phyloP scores from a whole-genome alignment of 495 filamentous ascomycete species.

The Immersiella caudata region DNA sequence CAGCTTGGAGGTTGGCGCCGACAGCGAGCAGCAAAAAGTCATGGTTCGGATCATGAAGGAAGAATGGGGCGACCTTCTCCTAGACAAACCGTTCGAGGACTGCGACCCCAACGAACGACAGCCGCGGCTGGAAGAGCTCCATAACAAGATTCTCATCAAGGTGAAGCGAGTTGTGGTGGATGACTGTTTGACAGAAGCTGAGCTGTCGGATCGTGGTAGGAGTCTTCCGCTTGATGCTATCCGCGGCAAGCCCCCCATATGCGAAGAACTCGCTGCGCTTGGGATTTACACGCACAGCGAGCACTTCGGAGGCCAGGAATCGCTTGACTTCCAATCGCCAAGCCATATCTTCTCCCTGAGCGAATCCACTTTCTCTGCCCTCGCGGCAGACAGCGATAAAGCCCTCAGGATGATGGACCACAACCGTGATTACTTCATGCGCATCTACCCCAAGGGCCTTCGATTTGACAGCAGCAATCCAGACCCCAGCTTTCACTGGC shows the following conservation, averaged over 20 bases:
- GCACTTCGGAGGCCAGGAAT: conserved; percentile 69
- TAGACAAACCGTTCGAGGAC: conserved; percentile 56
- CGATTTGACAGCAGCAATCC: conserved; percentile 83
- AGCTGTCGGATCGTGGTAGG: conserved; percentile 28
- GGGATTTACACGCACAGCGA: conserved; percentile 85
- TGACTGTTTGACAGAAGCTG: conserved; percentile 35
- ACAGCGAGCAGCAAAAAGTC: conserved; percentile 75
- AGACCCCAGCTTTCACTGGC: conserved; percentile 83
- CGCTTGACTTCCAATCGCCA: conserved; percentile 60
- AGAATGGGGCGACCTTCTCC: conserved; percentile 73
- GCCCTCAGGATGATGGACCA: conserved; percentile 68
- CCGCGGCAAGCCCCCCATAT: conserved; percentile 57
- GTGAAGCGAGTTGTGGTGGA: conserved; percentile 67
- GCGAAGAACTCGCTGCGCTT: conserved; percentile 68
- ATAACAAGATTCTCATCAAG: conserved; percentile 86
- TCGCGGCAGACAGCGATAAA: conserved; percentile 46
- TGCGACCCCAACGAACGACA: conserved; percentile 57
- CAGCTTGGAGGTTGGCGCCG: conserved; percentile 87
- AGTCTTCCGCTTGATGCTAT: conserved; percentile 35
- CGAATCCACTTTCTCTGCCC: conserved; percentile 69
- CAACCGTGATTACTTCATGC: conserved; percentile 84
- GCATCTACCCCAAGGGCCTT: conserved; percentile 80
- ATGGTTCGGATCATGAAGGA: conserved; percentile 95
- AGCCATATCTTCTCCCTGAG: conserved; percentile 86
- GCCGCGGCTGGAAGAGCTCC: conserved; percentile 69